phyloP scores from a whole-genome alignment of 306 rosid genomes.

The Mucuna pruriens region DNA sequence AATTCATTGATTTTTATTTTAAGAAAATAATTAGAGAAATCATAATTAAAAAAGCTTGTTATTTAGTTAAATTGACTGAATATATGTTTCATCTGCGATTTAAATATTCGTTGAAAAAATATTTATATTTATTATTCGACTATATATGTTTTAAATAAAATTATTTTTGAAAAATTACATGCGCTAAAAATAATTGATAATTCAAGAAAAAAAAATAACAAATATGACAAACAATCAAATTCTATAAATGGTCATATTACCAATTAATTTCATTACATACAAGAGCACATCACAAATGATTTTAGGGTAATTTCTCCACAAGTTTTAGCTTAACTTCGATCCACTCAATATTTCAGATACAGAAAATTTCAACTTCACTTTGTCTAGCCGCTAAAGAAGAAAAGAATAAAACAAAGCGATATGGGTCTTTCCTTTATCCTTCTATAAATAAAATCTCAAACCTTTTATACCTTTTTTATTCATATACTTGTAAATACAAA shows the following conservation, averaged over 20 bases:
- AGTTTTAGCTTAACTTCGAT: neutral
- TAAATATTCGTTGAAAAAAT: too few species aligned
- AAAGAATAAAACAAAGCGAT: slow-evolving; percentile 18
- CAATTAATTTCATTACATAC: neutral
- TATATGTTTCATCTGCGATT: too few species aligned
- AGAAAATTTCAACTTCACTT: neutral
- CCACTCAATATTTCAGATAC: neutral
- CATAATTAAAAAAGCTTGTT: neutral
- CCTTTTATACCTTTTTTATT: neutral
- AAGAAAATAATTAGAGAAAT: neutral
- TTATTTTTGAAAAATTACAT: too few species aligned
- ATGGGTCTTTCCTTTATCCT: neutral
- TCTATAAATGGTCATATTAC: neutral
- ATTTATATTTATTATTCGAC: too few species aligned
- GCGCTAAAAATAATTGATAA: too few species aligned
- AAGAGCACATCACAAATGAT: neutral
- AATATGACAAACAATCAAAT: neutral
- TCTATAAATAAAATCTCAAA: slow-evolving; percentile 3
- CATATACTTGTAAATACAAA: neutral
- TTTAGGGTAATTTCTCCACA: neutral
- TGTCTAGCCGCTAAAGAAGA: neutral
- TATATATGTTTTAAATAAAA: too few species aligned
- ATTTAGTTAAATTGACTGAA: neutral
- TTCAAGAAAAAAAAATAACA: neutral
- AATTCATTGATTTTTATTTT: neutral